These are phyloP conservation scores for Linnemannia schmuckeri DNA, from an alignment of 192 early-diverging fungal genomes.

Conservation along the genomic window DNA sequence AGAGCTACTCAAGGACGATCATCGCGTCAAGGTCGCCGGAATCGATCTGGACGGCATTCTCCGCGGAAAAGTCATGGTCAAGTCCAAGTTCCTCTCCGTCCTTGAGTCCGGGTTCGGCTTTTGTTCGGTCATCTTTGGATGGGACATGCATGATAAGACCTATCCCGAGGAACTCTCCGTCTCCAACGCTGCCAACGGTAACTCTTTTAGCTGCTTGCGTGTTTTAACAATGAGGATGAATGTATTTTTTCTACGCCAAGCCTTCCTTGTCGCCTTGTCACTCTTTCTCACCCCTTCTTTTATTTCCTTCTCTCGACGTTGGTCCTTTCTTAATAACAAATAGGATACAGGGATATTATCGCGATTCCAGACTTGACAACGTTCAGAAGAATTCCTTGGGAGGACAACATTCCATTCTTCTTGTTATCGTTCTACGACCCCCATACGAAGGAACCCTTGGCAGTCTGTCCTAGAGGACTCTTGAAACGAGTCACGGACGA, in stretches of 20 bases:
- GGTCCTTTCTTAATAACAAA: not conserved
- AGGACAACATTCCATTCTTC: conserved; percentile 78
- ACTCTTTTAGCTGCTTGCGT: not conserved
- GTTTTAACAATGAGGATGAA: not conserved
- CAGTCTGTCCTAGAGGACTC: conserved; percentile 74
- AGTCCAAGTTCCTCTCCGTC: conserved; percentile 74
- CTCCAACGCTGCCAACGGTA: conserved; percentile 58
- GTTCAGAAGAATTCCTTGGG: conserved; percentile 78
- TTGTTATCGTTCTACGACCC: conserved; percentile 75
- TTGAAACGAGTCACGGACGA: conserved; percentile 69
- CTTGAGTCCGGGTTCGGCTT: conserved; percentile 82
- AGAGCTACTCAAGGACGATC: conserved; percentile 56
- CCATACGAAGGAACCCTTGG: conserved; percentile 62
- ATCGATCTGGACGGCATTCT: conserved; percentile 81
- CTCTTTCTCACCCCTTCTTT: not conserved
- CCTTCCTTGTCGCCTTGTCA: not conserved
- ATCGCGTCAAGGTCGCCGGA: conserved; percentile 69
- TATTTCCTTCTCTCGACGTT: not conserved
- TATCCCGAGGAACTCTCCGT: conserved; percentile 64
- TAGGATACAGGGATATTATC: conserved; percentile 70
- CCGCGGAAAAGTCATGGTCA: conserved; percentile 78
- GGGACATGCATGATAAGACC: conserved; percentile 83
- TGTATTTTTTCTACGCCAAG: not conserved
- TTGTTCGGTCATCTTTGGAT: conserved; percentile 83
- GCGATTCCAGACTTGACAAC: conserved; percentile 73